A percentile compares a stretch with the other conserved stretches of the same genome.
Conservation (phyloP, 257 asterid genomes). For the Paulownia fortunei region DNA sequence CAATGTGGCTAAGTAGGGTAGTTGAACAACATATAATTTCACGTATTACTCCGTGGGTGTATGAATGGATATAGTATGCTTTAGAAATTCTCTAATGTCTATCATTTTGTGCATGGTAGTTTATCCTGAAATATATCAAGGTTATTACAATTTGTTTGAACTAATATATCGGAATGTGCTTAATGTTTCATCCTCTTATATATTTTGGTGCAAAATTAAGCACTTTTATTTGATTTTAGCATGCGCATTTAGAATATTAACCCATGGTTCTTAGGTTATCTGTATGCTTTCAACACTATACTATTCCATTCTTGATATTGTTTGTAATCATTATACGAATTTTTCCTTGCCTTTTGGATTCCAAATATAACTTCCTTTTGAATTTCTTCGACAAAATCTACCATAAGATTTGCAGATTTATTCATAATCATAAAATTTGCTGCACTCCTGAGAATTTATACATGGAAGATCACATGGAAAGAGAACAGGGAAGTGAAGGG, state of each 20-base stretch:
- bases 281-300: neutral
- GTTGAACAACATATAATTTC: neutral
- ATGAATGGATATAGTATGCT: neutral
- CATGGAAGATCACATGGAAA: neutral
- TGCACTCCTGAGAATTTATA: neutral
- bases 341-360: neutral
- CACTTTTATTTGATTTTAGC: conserved; percentile 13
- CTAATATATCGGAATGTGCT: neutral
- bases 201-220: conserved; percentile 2
- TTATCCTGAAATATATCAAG: neutral
- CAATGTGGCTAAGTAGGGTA: conserved; percentile 10
- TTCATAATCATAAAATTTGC: no score
- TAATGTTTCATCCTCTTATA: neutral
- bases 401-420: neutral
- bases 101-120: neutral
- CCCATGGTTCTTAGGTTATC: neutral
- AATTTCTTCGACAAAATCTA: neutral
- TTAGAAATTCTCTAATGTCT: neutral
- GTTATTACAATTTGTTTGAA: neutral
- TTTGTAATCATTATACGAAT: neutral
- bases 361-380: neutral
- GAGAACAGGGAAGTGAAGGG: conserved; percentile 1
- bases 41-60: neutral
- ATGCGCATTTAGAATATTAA: neutral
- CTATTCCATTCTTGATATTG: conserved; percentile 1